Evolutionary conservation across 2,329 filamentous ascomycete genomes (phyloP).

Genomic region (Botryotinia calthae): DNA sequence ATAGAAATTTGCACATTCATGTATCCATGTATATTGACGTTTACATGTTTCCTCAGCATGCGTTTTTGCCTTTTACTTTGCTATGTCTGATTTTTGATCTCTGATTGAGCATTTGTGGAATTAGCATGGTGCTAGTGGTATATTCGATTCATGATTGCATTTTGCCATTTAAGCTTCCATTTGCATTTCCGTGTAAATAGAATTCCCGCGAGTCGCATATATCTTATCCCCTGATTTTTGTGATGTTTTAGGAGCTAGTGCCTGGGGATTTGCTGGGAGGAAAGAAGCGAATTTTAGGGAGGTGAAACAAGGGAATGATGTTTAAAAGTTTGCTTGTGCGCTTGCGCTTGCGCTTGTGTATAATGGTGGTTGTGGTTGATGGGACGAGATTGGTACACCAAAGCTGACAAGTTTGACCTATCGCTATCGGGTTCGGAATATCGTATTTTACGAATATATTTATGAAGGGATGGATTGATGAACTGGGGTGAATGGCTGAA

Average conservation of each 20-base stretch:
- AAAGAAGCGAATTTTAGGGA: not conserved
- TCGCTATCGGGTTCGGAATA: too few relatives aligned
- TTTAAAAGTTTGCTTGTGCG: not conserved
- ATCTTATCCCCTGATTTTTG: not conserved
- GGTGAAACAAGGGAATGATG: not conserved
- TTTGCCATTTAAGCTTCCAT: not conserved
- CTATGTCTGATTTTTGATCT: not conserved
- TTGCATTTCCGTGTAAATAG: not conserved
- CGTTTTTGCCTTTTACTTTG: not conserved
- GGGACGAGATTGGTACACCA: not conserved
- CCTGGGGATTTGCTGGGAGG: not conserved
- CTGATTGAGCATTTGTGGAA: not conserved
- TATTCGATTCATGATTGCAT: not conserved
- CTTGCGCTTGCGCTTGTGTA: not conserved
- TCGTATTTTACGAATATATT: not conserved
- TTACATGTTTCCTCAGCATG: not conserved
- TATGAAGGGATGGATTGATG: not conserved
- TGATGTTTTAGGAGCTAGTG: not conserved
- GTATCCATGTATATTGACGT: slow-evolving; percentile 8
- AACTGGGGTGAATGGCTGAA: too few relatives aligned
- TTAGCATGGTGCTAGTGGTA: not conserved
- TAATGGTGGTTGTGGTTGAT: not conserved
- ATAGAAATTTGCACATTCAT: slow-evolving; percentile 15
- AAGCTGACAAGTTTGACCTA: not conserved
- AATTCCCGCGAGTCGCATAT: not conserved